phyloP scores from a whole-genome alignment of 352 stramenopile genomes.

The Heterotrichella gracilis region DNA sequence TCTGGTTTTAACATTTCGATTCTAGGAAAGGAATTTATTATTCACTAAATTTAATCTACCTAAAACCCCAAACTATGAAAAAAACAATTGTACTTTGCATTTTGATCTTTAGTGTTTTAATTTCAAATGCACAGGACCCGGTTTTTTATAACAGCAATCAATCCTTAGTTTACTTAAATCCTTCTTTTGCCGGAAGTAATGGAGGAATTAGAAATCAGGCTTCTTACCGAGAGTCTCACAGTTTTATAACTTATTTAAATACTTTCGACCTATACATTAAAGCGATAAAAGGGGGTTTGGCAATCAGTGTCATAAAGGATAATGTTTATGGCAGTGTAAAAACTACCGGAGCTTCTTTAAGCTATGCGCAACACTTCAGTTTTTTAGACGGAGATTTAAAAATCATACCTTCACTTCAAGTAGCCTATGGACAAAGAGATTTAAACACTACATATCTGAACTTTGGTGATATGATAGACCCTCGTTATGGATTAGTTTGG shows the following conservation, averaged over 20 bases:
- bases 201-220: not conserved
- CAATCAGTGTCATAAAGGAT: not conserved
- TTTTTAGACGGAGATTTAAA: not conserved
- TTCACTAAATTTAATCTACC: too few relatives aligned
- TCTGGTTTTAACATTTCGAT: too few relatives aligned
- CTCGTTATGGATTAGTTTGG: not conserved
- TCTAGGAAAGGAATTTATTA: too few relatives aligned
- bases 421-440: not conserved
- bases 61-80: too few relatives aligned
- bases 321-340: not conserved
- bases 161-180: not conserved
- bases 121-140: not conserved
- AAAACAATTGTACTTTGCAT: too few relatives aligned
- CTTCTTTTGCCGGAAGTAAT: not conserved
- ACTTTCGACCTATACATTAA: not conserved
- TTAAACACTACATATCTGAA: not conserved
- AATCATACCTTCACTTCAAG: too few relatives aligned
- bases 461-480: not conserved
- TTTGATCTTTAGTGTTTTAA: too few relatives aligned
- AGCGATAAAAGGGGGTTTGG: not conserved
- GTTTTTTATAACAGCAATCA: not conserved
- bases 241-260: not conserved
- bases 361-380: not conserved
- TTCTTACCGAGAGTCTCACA: too few relatives aligned
- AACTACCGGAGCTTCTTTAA: not conserved